These are phyloP conservation scores for Trichosporon faecale DNA, from an alignment of 1,284 basidiomycete species.

Conservation along the genomic window DNA sequence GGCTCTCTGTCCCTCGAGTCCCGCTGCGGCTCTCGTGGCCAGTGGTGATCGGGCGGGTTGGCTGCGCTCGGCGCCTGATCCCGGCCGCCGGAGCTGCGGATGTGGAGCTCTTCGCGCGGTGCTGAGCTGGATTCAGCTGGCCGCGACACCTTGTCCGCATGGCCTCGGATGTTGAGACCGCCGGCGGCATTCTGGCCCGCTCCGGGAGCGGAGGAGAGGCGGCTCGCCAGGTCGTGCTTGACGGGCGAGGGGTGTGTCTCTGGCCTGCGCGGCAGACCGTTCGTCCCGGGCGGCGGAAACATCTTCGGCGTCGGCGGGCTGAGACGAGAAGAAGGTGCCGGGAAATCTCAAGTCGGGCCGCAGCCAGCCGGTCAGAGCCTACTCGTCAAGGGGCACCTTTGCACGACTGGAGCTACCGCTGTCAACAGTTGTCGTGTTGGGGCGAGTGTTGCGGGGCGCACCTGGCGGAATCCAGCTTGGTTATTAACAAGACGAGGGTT, in stretches of 20 bases:
- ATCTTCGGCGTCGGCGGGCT: neutral
- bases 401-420: neutral
- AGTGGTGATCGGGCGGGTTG: neutral
- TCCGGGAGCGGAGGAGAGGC: neutral
- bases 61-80: neutral
- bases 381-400: neutral
- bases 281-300: conserved; percentile 2
- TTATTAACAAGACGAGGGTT: neutral
- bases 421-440: neutral
- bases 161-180: conserved; percentile 1
- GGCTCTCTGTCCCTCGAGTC: neutral
- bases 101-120: neutral
- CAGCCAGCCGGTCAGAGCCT: neutral
- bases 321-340: neutral
- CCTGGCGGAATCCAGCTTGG: neutral
- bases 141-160: neutral
- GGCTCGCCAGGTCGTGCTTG: neutral
- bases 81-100: neutral
- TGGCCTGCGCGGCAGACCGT: conserved; percentile 1
- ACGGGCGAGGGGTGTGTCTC: neutral
- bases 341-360: neutral
- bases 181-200: neutral
- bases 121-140: conserved; percentile 1
- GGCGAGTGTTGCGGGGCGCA: neutral
- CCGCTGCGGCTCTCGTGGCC: neutral